Conservation (phyloP, 345 rosid genomes). For the Viola odorata region DNA sequence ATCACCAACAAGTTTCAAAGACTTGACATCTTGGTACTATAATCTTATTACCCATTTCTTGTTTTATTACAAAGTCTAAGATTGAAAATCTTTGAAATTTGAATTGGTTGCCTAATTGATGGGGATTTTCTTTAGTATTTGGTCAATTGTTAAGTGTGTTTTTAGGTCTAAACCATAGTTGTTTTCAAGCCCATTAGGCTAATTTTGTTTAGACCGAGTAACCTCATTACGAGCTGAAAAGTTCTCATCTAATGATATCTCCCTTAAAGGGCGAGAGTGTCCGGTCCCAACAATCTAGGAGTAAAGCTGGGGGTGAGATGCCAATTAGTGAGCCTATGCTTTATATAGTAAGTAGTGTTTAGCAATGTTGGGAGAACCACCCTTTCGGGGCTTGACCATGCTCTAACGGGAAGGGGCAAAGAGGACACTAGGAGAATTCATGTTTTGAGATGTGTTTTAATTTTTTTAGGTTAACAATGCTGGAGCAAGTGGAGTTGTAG, state of each 20-base stretch:
- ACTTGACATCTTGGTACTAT: constrained; percentile 44
- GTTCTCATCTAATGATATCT: no score
- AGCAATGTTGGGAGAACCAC: neutral
- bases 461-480: constrained; percentile 44
- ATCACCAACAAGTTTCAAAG: constrained; percentile 28
- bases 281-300: no score
- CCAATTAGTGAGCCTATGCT: no score
- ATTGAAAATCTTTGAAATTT: neutral
- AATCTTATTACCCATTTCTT: neutral
- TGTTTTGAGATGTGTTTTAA: neutral
- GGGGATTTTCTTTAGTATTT: neutral
- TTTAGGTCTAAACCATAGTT: neutral
- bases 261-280: no score
- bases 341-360: neutral
- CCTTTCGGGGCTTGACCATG: neutral
- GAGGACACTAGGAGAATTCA: no score
- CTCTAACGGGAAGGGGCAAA: no score
- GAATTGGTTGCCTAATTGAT: no score
- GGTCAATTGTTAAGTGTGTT: neutral
- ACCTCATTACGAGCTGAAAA: no score
- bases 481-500: constrained; percentile 33
- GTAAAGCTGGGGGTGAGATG: no score
- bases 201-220: neutral
- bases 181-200: neutral
- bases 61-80: no score